Conservation (phyloP, 176 grass and related monocot genomes). For the Phragmites australis region DNA sequence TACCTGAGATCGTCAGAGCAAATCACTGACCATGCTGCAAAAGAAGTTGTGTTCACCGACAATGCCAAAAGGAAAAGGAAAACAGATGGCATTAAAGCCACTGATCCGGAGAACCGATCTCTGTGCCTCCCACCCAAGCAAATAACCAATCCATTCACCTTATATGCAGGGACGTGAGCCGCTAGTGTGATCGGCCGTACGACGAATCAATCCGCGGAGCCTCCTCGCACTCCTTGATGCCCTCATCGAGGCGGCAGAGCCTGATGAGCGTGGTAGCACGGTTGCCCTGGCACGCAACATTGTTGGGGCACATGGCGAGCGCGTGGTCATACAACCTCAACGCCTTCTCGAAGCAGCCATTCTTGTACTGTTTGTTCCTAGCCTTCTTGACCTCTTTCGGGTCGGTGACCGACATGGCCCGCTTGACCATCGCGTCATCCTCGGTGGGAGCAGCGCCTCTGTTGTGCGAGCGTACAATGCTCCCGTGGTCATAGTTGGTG, state of each 20-base stretch:
- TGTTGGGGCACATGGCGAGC: constrained; percentile 77
- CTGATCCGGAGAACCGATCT: constrained; percentile 40
- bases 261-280: constrained; percentile 86
- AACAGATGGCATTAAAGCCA: neutral
- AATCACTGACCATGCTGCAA: neutral
- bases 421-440: constrained; percentile 54
- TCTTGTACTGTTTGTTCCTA: constrained; percentile 88
- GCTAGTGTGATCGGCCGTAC: constrained; percentile 74
- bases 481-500: constrained; percentile 88
- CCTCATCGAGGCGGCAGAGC: constrained; percentile 67
- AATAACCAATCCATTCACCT: constrained; percentile 53
- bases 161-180: constrained; percentile 71
- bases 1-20: constrained; percentile 5
- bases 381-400: constrained; percentile 84
- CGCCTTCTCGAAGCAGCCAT: constrained; percentile 70
- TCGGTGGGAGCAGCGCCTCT: constrained; percentile 18
- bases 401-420: constrained; percentile 63
- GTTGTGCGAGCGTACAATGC: constrained; percentile 68
- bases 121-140: neutral
- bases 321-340: constrained; percentile 81
- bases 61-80: neutral
- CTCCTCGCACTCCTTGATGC: constrained; percentile 88
- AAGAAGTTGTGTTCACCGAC: constrained; percentile 7
- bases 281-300: constrained; percentile 75
- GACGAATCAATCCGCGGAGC: constrained; percentile 76